Evolutionary conservation across 2,329 filamentous ascomycete species (phyloP).

Genomic region (Epichloe bromicola): DNA sequence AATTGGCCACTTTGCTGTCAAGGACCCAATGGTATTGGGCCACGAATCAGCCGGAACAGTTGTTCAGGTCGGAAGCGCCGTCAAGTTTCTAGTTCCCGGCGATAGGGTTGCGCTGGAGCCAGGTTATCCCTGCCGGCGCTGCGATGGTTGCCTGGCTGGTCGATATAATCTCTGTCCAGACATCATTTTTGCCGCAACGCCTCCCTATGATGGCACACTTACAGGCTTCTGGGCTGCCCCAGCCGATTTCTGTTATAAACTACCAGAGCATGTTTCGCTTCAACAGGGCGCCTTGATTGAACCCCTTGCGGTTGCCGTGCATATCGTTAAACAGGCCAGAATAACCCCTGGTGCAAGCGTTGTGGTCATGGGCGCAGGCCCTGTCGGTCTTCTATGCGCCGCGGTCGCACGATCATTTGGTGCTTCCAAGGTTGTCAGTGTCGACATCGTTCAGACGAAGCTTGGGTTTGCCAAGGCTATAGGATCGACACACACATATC

Average conservation of each 20-base stretch:
- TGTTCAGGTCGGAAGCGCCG: constrained; percentile 40
- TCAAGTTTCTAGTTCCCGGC: constrained; percentile 28
- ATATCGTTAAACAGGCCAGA: constrained; percentile 58
- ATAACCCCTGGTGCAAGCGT: no score
- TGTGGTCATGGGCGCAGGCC: no score
- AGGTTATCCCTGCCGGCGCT: constrained; percentile 48
- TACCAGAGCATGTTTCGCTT: constrained; percentile 43
- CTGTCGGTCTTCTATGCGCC: constrained; percentile 67
- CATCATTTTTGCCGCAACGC: constrained; percentile 34
- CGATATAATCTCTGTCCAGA: constrained; percentile 52
- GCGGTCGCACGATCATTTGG: constrained; percentile 76
- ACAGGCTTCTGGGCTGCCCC: constrained; percentile 50
- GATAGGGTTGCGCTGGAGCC: constrained; percentile 56
- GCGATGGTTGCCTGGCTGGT: constrained; percentile 45
- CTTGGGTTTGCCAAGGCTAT: constrained; percentile 66
- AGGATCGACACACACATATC: constrained; percentile 57
- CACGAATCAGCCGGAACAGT: constrained; percentile 53
- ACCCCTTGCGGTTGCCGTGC: constrained; percentile 74
- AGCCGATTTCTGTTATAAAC: constrained; percentile 44
- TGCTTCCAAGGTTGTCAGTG: constrained; percentile 64
- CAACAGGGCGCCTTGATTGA: constrained; percentile 55
- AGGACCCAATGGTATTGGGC: constrained; percentile 51
- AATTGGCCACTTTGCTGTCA: constrained; percentile 49
- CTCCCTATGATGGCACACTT: constrained; percentile 36
- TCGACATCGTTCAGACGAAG: constrained; percentile 73